Evolutionary conservation across 2,329 filamentous ascomycete species (phyloP), one percentile per base, ranked within the genome.

Genomic region (Phyllosticta capitalensis): DNA sequence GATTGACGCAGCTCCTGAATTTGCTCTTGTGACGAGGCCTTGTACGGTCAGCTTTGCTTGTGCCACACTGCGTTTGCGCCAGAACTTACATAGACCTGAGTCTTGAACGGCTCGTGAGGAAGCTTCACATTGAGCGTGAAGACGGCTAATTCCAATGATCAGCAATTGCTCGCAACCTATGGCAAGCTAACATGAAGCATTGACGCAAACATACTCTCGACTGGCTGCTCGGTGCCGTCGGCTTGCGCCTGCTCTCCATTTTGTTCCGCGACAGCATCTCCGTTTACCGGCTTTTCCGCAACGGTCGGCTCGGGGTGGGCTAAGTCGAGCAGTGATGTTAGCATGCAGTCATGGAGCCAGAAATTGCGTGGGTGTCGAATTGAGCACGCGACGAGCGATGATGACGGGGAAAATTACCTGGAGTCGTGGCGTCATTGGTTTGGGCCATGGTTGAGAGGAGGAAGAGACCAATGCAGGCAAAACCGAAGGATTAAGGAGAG

Each of bases 1-100:
- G 92, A 92, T 76, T 97, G 94, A 65, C 94, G 89, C 67, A 99
- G 86, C 79, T 99, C 94, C 75, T 97, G 94, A 63, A 97, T 87
- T 74, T 96, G 92, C 77, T 99, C 95, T 79, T 96, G 89, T 65
- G 87, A 87, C 50, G 90, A 92, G 60, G 95, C 89, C 89, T 94
- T 67, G 30, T 62, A 59, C 60, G 58, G 61, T 63, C 75, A 61
- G 72, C 67, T 59, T 58, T 61, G 55, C 20, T 21, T 68, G 68
- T 67, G 65, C 33, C 60, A 64, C 24, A 52, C 14, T 20, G 65
- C 54, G 56, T 58, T 48, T 53, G 56, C 54, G 52, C 19, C 50
- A 26, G 48, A 17, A 67, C 68, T 61, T 75, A 95, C 91, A 83
- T 90, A 92, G 66, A 96, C 85, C 72, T 92, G 84, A 68, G 95